Base-by-base conservation (phyloP, 345 rosid genomes). In the Citrus trifoliata region DNA sequence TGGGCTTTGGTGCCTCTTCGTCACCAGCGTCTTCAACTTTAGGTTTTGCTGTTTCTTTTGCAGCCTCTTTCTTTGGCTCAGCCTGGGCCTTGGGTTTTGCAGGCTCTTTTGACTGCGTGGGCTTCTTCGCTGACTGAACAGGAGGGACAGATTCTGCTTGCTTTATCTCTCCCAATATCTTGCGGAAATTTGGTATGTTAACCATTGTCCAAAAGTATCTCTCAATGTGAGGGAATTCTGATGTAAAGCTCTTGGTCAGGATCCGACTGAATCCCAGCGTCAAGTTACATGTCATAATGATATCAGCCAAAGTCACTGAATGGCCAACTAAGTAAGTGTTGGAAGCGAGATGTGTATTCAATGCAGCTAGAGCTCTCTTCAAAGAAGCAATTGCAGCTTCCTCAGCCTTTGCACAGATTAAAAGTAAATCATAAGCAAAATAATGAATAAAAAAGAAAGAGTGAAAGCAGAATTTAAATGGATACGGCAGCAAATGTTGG, bases 171-270 rank as follows among this genome's bases (percentile, higher is more conserved):
- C 98, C 98, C 46, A 96, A 4, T 48, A 96, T 83, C 86, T 92
- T 96, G 67, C 84, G 86, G 85, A 96, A 86, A 83, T 90, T 93
- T 30, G 99, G 98, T 72, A 92, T 97, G 84, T 96, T 96, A 60
- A 89, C 86, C 93, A 90, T 70, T 18, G 98, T 96, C 99, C 98
- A 96, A 83, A 94, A 96, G 90, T 96, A 91, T 81, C 99, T 88
- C 90, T 96, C 98, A 25, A 96, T 94, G 35, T 94, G 99, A 72
- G 98, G 99, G 88, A 93, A 96, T 78, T 86, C 95, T 3, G 95
- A 89, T 75, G 98, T 90, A 77, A 96, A 93, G 87, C 85, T 89
- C 89, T 94, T 94, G 42, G 97, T 88, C 95, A 96, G 77, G 79
- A 91, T 66, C 12, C 62, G 72, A 28, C 66, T n/a, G 77, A 90